Base-by-base conservation (phyloP, 1,284 basidiomycete species). In the Fomitopsis schrenkii region DNA sequence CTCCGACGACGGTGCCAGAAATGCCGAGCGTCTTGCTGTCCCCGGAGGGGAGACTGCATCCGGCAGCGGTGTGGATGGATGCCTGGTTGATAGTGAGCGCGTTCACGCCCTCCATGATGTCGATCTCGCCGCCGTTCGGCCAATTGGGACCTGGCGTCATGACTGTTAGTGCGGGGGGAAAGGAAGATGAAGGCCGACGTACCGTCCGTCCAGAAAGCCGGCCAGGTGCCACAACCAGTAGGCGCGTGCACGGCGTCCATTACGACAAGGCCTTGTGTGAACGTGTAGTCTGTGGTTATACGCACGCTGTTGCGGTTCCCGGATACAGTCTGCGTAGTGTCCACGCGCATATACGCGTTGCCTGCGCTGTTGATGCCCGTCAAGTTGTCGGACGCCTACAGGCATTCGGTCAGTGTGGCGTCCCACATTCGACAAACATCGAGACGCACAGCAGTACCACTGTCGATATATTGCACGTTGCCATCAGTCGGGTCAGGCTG, bases 231-330 rank as follows among this genome's bases (percentile, higher is more conserved):
- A 74, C 94, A 96, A 6, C 94, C 94, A 3, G 87, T 88, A 2
- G 94, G 94, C 90, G 95, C 94, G 74, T 96, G 94, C 19, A 87
- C 79, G 14, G 92, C 83, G 73, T 95, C 93, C 80, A 95, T 83
- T 60, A 95, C 80, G 64, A 94, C 80, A 48, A 95, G 80, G 30
- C 85, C 91, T 54, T 85, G 83, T 42, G 82, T 88, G 72, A 85
- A 92, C 1, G 78, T 76, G 64, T 78, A 72, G 55, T 86, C 77
- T 0, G 90, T 88, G 60, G 87, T 86, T 59, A 96, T 89, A 62
- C 94, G 86, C 48, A 96, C 82, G 64, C 90, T 88, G 72, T 86
- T 82, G 64, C 95, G 85, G 59, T 83, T 88, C 48, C 72, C 83
- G 15, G 79, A 69, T 40, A 96, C 87, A 33, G 76, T 80, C 14